Evolutionary conservation across 2,329 filamentous ascomycete species (phyloP), one percentile per base, ranked within the genome.

Genomic region (Trichophyton equinum): DNA sequence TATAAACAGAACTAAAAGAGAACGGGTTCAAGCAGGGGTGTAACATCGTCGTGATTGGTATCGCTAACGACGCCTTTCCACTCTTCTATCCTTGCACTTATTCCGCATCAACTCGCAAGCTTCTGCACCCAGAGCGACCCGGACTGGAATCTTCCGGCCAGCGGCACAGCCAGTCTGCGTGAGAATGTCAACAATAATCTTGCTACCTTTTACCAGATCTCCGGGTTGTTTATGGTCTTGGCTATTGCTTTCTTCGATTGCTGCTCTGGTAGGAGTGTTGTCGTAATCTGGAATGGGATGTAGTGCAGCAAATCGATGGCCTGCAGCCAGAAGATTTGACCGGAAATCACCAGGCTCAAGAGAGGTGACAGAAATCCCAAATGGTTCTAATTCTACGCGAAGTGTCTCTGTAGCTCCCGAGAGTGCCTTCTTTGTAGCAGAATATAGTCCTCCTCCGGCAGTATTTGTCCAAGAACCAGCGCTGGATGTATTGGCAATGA

Each of bases 91-190:
- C 53, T 71, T 68, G 60, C 77, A 77, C 72, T 80, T 80, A 0
- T 63, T 66, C 59, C 72, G 73, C 9, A 83, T 73, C 2, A 64
- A 68, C 3, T 68, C 63, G n/a, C 79, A 66, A 5, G 72, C 71
- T 68, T 85, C 83, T 6, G 71, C 75, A 0, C 84, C 84, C 46
- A 86, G 69, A n/a, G 77, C 71, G 57, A 86, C 65, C 30, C 83
- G 72, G 13, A 79, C 65, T 0, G 82, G 83, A 1, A 85, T 71
- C 20, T 78, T 74, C 64, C 70, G 79, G 0, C 79, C 81, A 62
- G 70, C 68, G 20, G 74, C 80, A 25, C 73, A 72, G 0, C 82
- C 82, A 1, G 72, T 76, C 49, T 73, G 73, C 6, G 79, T 83
- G 64, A 86, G 64, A 13, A 82, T 73, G 64, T 86, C 82, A 4